phyloP scores from a whole-genome alignment of 306 rosid species.

The Dicorynia guianensis region DNA sequence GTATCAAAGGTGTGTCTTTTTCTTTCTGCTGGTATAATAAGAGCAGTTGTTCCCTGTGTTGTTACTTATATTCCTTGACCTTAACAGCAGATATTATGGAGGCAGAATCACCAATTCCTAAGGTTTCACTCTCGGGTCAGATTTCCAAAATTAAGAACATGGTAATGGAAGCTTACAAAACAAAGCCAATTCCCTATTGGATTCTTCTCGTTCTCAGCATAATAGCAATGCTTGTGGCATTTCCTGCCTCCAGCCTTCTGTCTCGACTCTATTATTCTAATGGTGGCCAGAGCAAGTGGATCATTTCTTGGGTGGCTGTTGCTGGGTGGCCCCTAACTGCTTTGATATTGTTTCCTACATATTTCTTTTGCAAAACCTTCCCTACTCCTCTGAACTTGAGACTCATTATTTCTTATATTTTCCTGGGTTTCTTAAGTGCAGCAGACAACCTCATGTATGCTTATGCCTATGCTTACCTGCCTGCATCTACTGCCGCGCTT shows the following conservation, averaged over 20 bases:
- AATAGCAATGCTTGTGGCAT: slow-evolving; percentile 81
- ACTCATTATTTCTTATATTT: slow-evolving; percentile 61
- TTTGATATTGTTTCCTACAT: slow-evolving; percentile 71
- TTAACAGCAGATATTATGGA: slow-evolving; percentile 56
- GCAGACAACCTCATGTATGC: slow-evolving; percentile 96
- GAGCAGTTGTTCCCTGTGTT: slow-evolving; percentile 19
- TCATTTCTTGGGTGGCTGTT: slow-evolving; percentile 93
- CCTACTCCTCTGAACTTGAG: slow-evolving; percentile 67
- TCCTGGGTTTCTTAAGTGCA: slow-evolving; percentile 80
- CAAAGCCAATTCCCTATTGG: slow-evolving; percentile 80
- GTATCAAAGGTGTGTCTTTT: not conserved
- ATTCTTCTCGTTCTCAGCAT: slow-evolving; percentile 73
- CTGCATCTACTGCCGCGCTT: slow-evolving; percentile 92
- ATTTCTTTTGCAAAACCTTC: slow-evolving; percentile 50
- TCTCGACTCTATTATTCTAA: slow-evolving; percentile 80
- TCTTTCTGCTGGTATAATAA: not conserved
- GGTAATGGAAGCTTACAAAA: slow-evolving; percentile 59
- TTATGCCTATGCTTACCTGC: slow-evolving; percentile 94
- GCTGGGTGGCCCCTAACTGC: slow-evolving; percentile 92
- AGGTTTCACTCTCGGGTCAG: slow-evolving; percentile 50
- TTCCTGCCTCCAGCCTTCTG: slow-evolving; percentile 89
- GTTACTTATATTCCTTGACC: slow-evolving; percentile 10
- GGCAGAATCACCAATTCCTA: slow-evolving; percentile 43
- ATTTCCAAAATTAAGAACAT: slow-evolving; percentile 46
- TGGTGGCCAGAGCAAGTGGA: slow-evolving; percentile 94